Evolutionary conservation across 345 rosid species (phyloP).

Genomic region (Turnera subulata): DNA sequence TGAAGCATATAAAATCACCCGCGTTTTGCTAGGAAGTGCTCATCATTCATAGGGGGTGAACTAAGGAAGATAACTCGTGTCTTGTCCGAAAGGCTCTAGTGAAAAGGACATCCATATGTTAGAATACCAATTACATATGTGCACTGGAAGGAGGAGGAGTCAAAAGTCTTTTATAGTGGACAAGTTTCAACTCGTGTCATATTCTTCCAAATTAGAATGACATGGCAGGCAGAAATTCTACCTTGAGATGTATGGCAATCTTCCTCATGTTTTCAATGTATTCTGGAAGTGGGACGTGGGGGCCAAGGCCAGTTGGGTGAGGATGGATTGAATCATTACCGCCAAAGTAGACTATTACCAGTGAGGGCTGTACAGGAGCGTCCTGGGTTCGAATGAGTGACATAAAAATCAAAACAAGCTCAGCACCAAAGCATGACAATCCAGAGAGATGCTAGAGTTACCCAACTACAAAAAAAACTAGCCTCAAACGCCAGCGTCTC

Average conservation of each 20-base stretch:
- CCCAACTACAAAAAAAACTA: too few species aligned
- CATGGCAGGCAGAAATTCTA: background rate
- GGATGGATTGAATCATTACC: conserved; percentile 16
- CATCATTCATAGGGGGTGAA: conserved; percentile 21
- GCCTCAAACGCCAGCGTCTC: too few species aligned
- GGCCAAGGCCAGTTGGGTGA: background rate
- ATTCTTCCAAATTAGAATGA: too few species aligned
- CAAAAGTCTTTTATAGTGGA: too few species aligned
- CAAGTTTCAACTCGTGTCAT: too few species aligned
- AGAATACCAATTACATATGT: background rate
- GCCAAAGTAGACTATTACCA: conserved; percentile 22
- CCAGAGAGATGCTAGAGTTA: too few species aligned
- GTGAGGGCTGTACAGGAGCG: conserved; percentile 17
- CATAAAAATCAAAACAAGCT: background rate
- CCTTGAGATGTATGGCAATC: conserved; percentile 22
- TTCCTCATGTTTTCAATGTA: conserved; percentile 17
- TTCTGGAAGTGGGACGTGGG: conserved; percentile 23
- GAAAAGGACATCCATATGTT: background rate
- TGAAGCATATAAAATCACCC: too few species aligned
- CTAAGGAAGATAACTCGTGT: conserved; percentile 21
- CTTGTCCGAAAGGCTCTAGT: conserved; percentile 23
- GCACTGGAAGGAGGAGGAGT: background rate
- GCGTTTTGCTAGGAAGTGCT: background rate
- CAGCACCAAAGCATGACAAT: background rate
- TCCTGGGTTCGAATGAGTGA: conserved; percentile 11